Percentiles rank a stretch among this genome's conserved stretches.
These are phyloP conservation scores for Zymoseptoria brevis DNA, from an alignment of 2,329 filamentous ascomycete genomes.

Conservation along the genomic window DNA sequence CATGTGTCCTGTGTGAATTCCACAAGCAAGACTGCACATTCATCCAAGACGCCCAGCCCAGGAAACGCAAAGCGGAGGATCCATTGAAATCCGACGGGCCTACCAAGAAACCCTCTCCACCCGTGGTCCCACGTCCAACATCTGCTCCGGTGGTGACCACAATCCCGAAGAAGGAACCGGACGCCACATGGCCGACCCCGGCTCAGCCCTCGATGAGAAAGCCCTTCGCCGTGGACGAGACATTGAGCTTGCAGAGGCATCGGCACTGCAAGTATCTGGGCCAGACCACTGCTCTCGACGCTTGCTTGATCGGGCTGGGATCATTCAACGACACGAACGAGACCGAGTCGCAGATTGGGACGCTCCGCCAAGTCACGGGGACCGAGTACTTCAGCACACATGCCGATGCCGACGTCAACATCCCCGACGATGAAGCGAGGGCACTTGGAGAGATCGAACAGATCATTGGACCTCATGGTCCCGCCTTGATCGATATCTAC, in stretches of 20 bases:
- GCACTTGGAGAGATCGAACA: slow-evolving; percentile 67
- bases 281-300: slow-evolving; percentile 74
- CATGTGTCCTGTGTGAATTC: slow-evolving; percentile 69
- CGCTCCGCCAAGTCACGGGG: slow-evolving; percentile 66
- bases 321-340: slow-evolving; percentile 75
- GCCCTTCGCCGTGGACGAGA: slow-evolving; percentile 36
- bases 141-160: slow-evolving; percentile 1
- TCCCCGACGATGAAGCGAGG: slow-evolving; percentile 60
- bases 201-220: slow-evolving; percentile 20
- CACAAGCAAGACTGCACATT: slow-evolving; percentile 74
- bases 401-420: slow-evolving; percentile 63
- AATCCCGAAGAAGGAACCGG: slow-evolving; percentile 1
- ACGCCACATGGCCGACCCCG: slow-evolving; percentile 2
- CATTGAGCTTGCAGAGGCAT: slow-evolving; percentile 65
- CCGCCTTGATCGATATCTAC: slow-evolving; percentile 68
- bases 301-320: slow-evolving; percentile 72
- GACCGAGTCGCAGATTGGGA: slow-evolving; percentile 57
- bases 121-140: neutral
- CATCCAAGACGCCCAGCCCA: slow-evolving; percentile 64
- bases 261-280: slow-evolving; percentile 79
- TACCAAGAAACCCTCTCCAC: slow-evolving; percentile 18
- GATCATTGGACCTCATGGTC: slow-evolving; percentile 68
- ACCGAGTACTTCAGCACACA: slow-evolving; percentile 73
- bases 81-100: slow-evolving; percentile 27
- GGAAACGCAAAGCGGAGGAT: slow-evolving; percentile 70